A percentile compares a stretch with the other conserved stretches of the same genome.
Conservation (phyloP, 2,329 filamentous ascomycete genomes). For the Hymenoscyphus scutula region DNA sequence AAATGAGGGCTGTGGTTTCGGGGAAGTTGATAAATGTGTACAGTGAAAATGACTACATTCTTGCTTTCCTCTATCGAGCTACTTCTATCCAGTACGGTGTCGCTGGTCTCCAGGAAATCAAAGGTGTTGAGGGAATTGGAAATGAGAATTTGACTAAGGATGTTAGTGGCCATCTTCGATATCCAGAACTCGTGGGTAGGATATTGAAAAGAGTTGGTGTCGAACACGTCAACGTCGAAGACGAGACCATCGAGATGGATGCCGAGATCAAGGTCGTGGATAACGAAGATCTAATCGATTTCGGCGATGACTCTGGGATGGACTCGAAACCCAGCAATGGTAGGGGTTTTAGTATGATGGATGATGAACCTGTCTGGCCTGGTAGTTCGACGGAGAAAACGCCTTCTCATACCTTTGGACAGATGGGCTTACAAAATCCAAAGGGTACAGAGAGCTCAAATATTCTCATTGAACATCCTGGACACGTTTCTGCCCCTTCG, state of each 20-base stretch:
- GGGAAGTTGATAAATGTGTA: constrained; percentile 90
- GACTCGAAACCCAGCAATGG: not conserved
- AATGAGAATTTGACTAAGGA: constrained; percentile 58
- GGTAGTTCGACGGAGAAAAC: not conserved
- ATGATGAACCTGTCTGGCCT: constrained; percentile 3
- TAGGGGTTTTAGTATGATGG: constrained; percentile 10
- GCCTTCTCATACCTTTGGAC: not conserved
- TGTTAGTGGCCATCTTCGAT: constrained; percentile 66
- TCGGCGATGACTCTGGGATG: constrained; percentile 7
- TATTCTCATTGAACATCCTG: not conserved
- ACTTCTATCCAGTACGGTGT: constrained; percentile 80
- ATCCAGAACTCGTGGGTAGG: constrained; percentile 62
- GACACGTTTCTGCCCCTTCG: not conserved
- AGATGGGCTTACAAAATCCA: not conserved
- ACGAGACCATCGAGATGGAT: constrained; percentile 36
- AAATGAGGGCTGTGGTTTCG: constrained; percentile 73
- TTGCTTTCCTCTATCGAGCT: constrained; percentile 83
- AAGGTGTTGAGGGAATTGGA: constrained; percentile 59
- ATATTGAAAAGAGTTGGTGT: constrained; percentile 65
- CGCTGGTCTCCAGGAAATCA: constrained; percentile 75
- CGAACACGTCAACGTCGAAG: constrained; percentile 57
- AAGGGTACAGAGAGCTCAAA: not conserved
- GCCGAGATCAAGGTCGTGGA: constrained; percentile 36
- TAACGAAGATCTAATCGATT: constrained; percentile 17
- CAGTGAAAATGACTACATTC: constrained; percentile 81